phyloP scores from a whole-genome alignment of 495 filamentous ascomycete species.

The Daldinia concentrica region DNA sequence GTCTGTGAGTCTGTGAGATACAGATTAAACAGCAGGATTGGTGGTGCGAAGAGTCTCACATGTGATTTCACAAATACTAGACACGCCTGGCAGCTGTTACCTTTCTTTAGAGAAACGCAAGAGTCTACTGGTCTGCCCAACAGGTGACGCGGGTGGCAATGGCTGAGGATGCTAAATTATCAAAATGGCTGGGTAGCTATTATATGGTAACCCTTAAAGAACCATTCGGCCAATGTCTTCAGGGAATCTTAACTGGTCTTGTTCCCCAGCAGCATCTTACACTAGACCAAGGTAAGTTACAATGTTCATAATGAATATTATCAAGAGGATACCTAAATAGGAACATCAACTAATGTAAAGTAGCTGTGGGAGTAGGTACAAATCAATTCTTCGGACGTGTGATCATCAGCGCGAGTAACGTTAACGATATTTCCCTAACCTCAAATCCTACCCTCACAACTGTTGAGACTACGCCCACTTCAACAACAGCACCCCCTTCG shows the following conservation, averaged over 20 bases:
- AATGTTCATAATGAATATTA: background rate
- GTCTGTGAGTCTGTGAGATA: no score
- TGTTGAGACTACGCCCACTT: conserved; percentile 1
- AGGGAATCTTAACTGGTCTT: conserved; percentile 78
- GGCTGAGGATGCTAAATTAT: conserved; percentile 29
- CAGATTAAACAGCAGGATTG: no score
- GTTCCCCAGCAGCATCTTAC: conserved; percentile 75
- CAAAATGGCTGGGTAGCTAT: conserved; percentile 40
- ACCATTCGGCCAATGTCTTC: conserved; percentile 71
- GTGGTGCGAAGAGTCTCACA: background rate
- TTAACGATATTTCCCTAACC: conserved; percentile 52
- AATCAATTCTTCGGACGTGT: conserved; percentile 21
- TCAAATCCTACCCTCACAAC: conserved; percentile 54
- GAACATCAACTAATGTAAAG: conserved; percentile 12
- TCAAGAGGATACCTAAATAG: background rate
- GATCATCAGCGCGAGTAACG: conserved; percentile 43
- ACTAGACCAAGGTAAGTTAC: conserved; percentile 75
- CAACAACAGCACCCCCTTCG: conserved; percentile 21
- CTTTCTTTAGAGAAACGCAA: background rate
- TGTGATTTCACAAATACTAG: conserved; percentile 4
- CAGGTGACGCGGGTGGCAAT: conserved; percentile 13
- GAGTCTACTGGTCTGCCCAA: background rate
- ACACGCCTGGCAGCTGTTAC: background rate
- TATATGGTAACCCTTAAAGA: conserved; percentile 47
- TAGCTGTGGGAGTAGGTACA: conserved; percentile 39